phyloP scores from a whole-genome alignment of 1,139 yeast genomes.

The Wickerhamiella infanticola region DNA sequence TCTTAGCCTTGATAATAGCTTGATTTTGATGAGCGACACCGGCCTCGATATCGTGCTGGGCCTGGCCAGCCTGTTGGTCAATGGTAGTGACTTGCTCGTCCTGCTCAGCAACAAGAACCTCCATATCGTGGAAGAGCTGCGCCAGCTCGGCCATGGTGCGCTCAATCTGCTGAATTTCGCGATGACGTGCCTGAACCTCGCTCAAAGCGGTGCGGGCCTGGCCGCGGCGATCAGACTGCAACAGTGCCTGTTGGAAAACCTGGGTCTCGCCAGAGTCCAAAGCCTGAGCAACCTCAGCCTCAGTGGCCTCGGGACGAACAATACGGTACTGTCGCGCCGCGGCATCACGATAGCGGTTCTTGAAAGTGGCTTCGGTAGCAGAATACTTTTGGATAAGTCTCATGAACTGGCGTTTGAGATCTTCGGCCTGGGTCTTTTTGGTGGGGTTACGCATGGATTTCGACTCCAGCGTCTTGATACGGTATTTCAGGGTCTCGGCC shows the following conservation, averaged over 20 bases:
- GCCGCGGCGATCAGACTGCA: constrained; percentile 88
- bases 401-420: constrained; percentile 72
- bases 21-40: constrained; percentile 90
- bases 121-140: constrained; percentile 91
- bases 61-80: constrained; percentile 64
- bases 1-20: constrained; percentile 78
- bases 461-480: constrained; percentile 65
- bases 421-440: constrained; percentile 82
- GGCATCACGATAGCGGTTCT: constrained; percentile 70
- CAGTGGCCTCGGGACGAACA: constrained; percentile 86
- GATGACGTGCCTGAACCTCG: constrained; percentile 93
- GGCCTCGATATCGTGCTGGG: constrained; percentile 81
- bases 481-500: constrained; percentile 56
- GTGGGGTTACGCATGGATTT: constrained; percentile 56
- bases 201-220: constrained; percentile 91
- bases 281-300: constrained; percentile 68
- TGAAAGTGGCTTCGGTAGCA: constrained; percentile 71
- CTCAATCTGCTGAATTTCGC: constrained; percentile 87
- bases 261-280: constrained; percentile 78
- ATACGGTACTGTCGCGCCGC: constrained; percentile 89
- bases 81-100: constrained; percentile 76
- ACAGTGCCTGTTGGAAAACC: constrained; percentile 83
- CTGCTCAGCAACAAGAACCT: constrained; percentile 89
- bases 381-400: constrained; percentile 76
- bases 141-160: constrained; percentile 92